Evolutionary conservation across 768 basidiomycete species (phyloP), one percentile per base, ranked within the genome.

Genomic region (Tulasnella sp.): DNA sequence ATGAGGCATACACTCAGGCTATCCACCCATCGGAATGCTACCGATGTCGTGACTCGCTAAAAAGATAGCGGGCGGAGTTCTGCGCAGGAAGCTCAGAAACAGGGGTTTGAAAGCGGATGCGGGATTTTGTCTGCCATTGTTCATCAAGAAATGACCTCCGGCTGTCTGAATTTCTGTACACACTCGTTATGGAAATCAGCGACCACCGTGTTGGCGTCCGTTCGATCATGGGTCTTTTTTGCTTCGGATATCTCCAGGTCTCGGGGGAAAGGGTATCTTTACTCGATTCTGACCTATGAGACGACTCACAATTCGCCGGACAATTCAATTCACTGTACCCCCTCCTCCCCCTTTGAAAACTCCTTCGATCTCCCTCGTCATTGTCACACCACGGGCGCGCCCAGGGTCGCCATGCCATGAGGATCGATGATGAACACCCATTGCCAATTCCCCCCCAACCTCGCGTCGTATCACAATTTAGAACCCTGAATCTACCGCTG

Each of bases 221-320:
- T 64, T 64, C 58, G 58, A 64, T 64, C 58, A 64, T 64, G 58
- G 58, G 58, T 64, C 29, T 64, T 34, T 25, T 64, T 64, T 64
- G 58, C 58, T 64, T 64, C 58, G 58, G 58, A 34, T 64, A 64
- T 64, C 58, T 64, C 58, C 58, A 64, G 58, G 58, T 64, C 58
- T 64, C 58, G 58, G 58, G 54, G 58, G 58, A 64, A 34, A 64
- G 58, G 58, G 58, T 64, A 64, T 64, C 58, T 29, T 64, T 64
- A 64, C 58, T 64, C 58, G 58, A 64, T 64, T 64, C 15, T 64
- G 25, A 64, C 58, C 58, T 25, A 64, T 64, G 58, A 64, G 58
- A 64, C 58, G 58, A 64, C 58, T 25, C 58, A 29, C 58, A 29
- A 64, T 64, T 64, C 58, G 31, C 58, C 58, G 58, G 58, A 25